phyloP scores from a whole-genome alignment of 2,329 filamentous ascomycete species.

The Erysiphe pulchra region DNA sequence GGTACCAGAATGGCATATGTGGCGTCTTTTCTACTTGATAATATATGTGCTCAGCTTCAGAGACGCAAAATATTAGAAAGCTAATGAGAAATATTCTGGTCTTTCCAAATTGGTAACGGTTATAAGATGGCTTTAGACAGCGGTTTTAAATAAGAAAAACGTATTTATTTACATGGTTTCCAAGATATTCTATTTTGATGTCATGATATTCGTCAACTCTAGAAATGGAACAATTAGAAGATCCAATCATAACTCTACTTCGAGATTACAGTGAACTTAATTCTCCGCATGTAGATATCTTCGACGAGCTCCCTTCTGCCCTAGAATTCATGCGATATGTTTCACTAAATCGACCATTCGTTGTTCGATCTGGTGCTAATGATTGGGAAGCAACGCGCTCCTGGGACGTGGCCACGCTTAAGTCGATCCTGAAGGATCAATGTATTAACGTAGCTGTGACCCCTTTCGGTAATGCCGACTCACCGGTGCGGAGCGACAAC shows the following conservation, averaged over 20 bases:
- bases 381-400: slow-evolving; percentile 34
- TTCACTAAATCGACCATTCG: slow-evolving; percentile 46
- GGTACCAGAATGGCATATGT: too few species aligned
- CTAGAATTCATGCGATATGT: slow-evolving; percentile 64
- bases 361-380: slow-evolving; percentile 35
- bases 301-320: slow-evolving; percentile 39
- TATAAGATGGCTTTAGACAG: too few species aligned
- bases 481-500: slow-evolving; percentile 18
- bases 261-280: slow-evolving; percentile 53
- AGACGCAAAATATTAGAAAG: too few species aligned
- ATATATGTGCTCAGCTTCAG: too few species aligned
- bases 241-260: slow-evolving; percentile 21
- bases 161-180: too few species aligned
- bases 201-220: too few species aligned
- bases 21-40: too few species aligned
- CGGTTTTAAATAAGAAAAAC: too few species aligned
- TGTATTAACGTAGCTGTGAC: slow-evolving; percentile 54
- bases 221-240: neutral
- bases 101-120: too few species aligned
- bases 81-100: too few species aligned
- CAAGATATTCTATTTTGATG: too few species aligned
- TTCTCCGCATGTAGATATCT: slow-evolving; percentile 27
- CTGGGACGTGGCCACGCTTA: slow-evolving; percentile 39
- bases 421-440: slow-evolving; percentile 24
- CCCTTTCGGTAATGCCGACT: slow-evolving; percentile 24